phyloP scores from a whole-genome alignment of 2,329 filamentous ascomycete species.

The Epichloe hybrida region DNA sequence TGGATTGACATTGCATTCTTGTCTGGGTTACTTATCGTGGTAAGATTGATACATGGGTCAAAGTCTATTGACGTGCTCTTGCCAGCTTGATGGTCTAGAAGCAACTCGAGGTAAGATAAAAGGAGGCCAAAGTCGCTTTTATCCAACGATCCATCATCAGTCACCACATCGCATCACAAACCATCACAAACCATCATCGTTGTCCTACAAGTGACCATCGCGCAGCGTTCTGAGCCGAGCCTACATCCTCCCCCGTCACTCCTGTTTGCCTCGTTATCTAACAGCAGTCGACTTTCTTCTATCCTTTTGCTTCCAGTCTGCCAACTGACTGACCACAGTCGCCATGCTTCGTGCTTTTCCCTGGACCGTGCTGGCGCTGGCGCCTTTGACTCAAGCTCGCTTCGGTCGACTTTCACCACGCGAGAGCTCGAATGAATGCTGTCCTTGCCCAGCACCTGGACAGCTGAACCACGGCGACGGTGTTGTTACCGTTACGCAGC shows the following conservation, averaged over 20 bases:
- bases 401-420: slow-evolving; percentile 11
- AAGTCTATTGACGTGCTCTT: not conserved
- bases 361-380: slow-evolving; percentile 15
- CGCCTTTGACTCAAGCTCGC: slow-evolving; percentile 14
- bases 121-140: not conserved
- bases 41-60: not conserved
- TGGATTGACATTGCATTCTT: slow-evolving; percentile 8
- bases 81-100: not conserved
- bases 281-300: too few relatives aligned
- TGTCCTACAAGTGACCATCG: not conserved
- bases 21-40: not conserved
- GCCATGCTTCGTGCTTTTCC: slow-evolving; percentile 15
- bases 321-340: not conserved
- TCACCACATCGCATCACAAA: slow-evolving; percentile 1
- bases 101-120: slow-evolving; percentile 2
- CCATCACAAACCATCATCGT: not conserved
- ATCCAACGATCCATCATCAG: not conserved
- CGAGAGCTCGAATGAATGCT: slow-evolving; percentile 13
- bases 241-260: not conserved
- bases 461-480: slow-evolving; percentile 5
- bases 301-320: not conserved
- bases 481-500: slow-evolving; percentile 16
- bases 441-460: slow-evolving; percentile 15
- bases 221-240: not conserved
- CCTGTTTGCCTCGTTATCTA: not conserved